Evolutionary conservation across 1,284 basidiomycete species (phyloP).

Genomic region (Mycena citricolor): DNA sequence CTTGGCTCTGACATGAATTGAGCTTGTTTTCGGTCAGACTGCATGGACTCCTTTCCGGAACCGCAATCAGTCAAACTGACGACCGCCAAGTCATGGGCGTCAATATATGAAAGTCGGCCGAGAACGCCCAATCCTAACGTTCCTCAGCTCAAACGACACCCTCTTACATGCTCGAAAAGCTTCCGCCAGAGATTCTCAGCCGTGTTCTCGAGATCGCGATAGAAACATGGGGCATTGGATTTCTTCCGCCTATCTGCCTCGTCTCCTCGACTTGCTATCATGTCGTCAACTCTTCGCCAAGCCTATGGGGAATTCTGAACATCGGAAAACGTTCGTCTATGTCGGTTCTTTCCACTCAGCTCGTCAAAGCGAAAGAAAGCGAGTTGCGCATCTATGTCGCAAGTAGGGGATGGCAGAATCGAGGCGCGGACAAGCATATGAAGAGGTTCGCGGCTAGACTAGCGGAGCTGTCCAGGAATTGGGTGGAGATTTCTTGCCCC

Average conservation of each 20-base stretch:
- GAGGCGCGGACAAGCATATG: neutral
- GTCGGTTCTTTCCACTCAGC: constrained; percentile 18
- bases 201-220: constrained; percentile 27
- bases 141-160: neutral
- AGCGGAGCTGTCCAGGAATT: constrained; percentile 23
- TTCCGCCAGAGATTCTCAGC: constrained; percentile 29
- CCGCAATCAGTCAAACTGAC: no score
- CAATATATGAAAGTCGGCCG: no score
- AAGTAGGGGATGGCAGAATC: constrained; percentile 1
- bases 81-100: no score
- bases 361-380: constrained; percentile 25
- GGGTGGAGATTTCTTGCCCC: constrained; percentile 24
- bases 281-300: constrained; percentile 25
- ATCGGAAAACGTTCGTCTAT: constrained; percentile 14
- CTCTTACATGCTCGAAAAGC: constrained; percentile 15
- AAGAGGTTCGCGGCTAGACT: constrained; percentile 6
- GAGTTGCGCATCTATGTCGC: constrained; percentile 6
- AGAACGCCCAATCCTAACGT: no score
- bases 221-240: constrained; percentile 27
- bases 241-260: constrained; percentile 27
- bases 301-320: constrained; percentile 28
- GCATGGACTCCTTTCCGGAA: no score
- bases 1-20: no score
- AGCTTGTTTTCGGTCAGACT: no score
- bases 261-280: constrained; percentile 26